Base-by-base conservation (phyloP, 495 filamentous ascomycete genomes). In the Poronia punctata region DNA sequence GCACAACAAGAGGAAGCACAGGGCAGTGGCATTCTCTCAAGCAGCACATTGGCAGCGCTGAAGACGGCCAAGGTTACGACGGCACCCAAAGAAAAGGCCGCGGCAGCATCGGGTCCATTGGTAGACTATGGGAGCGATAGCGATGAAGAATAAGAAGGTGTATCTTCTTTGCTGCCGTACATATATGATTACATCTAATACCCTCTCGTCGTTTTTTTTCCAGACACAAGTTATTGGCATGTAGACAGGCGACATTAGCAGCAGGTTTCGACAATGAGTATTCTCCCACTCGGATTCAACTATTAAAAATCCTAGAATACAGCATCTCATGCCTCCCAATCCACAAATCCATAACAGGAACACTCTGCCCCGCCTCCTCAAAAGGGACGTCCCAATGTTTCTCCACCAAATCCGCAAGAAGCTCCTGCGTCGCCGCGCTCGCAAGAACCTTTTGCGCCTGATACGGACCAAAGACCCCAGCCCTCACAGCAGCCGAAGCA, bases 221-320 rank as follows among this genome's bases (percentile, higher is more conserved):
- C n/a, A n/a, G n/a, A n/a, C n/a, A n/a, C n/a, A n/a, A n/a, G n/a
- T n/a, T n/a, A n/a, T n/a, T n/a, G n/a, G n/a, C n/a, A n/a, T n/a
- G n/a, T n/a, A n/a, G n/a, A n/a, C n/a, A n/a, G n/a, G n/a, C n/a
- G n/a, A n/a, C n/a, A n/a, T n/a, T n/a, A n/a, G n/a, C n/a, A n/a
- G n/a, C n/a, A n/a, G n/a, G n/a, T 25, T 39, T 22, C 33, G 16
- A 20, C 28, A 34, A 28, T 36, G 34, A 15, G 21, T 19, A 6
- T 16, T 19, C 7, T 21, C 10, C 30, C 15, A 31, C 32, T 38
- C 14, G 9, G 12, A 18, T 10, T 59, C 40, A 77, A 38, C 71
- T 74, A 59, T 98, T 97, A 53, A 98, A 98, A 35, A 98, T 97
- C 57, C 92, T 79, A 48, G 86, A 93, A 65, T 98, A 98, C 26